phyloP scores from a whole-genome alignment of 192 early-diverging fungal species.

The Podila horticola region DNA sequence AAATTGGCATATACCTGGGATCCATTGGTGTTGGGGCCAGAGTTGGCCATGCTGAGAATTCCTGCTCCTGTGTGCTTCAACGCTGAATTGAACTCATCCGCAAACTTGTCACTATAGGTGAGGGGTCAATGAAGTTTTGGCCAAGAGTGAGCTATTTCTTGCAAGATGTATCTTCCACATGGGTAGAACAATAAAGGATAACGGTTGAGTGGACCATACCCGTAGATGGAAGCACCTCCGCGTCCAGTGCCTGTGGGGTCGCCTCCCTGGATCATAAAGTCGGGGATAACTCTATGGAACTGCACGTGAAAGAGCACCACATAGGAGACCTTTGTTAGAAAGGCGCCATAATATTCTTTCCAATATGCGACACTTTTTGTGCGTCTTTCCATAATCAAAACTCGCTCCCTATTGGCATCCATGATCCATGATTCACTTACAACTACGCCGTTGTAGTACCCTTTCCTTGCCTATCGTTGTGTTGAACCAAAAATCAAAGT shows the following conservation, averaged over 20 bases:
- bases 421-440: constrained; percentile 52
- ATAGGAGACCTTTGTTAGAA: too few relatives aligned
- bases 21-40: constrained; percentile 72
- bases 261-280: constrained; percentile 99
- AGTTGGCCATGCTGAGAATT: constrained; percentile 91
- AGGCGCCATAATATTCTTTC: too few relatives aligned
- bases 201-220: constrained; percentile 54
- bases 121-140: constrained; percentile 12
- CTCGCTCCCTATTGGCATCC: neutral
- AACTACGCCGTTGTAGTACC: constrained; percentile 84
- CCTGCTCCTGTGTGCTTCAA: constrained; percentile 90
- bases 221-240: constrained; percentile 88
- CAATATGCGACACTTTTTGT: too few relatives aligned
- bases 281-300: constrained; percentile 84
- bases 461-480: constrained; percentile 69
- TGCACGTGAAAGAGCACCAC: constrained; percentile 21
- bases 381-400: too few relatives aligned
- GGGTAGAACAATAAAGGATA: neutral
- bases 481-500: neutral
- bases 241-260: constrained; percentile 96
- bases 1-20: constrained; percentile 57
- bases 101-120: constrained; percentile 77
- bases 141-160: constrained; percentile 7
- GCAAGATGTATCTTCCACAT: too few relatives aligned
- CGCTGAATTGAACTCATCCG: constrained; percentile 81